Base-by-base conservation (phyloP, 1,284 basidiomycete species). In the Cryptococcus wingfieldii region DNA sequence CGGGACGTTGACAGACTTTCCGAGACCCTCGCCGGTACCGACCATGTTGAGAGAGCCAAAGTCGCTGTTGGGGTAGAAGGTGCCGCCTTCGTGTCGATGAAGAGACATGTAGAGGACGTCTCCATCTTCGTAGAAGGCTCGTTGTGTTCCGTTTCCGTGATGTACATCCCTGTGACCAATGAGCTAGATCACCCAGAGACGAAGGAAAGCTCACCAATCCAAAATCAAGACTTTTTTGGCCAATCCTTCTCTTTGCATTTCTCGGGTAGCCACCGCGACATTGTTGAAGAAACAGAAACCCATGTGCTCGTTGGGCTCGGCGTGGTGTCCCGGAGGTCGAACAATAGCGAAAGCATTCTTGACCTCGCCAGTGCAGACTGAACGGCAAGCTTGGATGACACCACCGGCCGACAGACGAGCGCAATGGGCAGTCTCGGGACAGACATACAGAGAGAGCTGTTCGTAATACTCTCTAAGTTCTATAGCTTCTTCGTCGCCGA, bases 271-370 rank as follows among this genome's bases (percentile, higher is more conserved):
- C 6, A 99, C 88, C 1, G 95, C 89, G 19, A 96, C 94, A 67
- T 99, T 99, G 77, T 99, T 99, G 80, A 92, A 97, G 79, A 99
- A 94, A 77, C 96, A 98, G 77, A 99, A 99, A 1, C 96, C 96
- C 90, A 97, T 97, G 68, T 92, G 89, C 71, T 93, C 89, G 62
- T 95, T 88, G 2, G 96, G 96, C 75, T 99, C 96, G 18, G 96
- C 95, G 68, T 99, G 96, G 73, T 99, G 96, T 0, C 96, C 96
- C 0, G 96, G 96, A 10, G 96, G 96, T 25, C 96, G 84, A 38
- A 98, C 91, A 63, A 98, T 91, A 1, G 96, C 96, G 69, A 99
- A 89, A 0, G 90, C 83, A 71, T 95, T 98, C 64, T 86, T 83
- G 38, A 98, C 81, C 62, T 86, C 81, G 5, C 86, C 85, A 27